A percentile compares a stretch with the other conserved stretches of the same genome.
These are phyloP conservation scores for Arctostaphylos glauca DNA, from an alignment of 148 eudicot genomes.

Conservation along the genomic window DNA sequence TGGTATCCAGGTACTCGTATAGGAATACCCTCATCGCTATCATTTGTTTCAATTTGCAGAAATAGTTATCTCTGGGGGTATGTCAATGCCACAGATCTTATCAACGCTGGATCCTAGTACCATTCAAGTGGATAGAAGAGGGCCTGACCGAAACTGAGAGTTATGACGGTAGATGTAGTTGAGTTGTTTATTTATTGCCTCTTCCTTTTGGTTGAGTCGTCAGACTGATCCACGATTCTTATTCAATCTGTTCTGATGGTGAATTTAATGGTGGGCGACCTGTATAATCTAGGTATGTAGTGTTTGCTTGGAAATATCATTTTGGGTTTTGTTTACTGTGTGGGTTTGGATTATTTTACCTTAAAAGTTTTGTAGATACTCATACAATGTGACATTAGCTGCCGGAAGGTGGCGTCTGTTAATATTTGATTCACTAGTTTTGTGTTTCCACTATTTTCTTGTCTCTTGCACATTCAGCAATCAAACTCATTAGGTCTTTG, in stretches of 20 bases:
- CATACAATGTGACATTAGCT: not conserved
- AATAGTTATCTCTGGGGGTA: constrained; percentile 92
- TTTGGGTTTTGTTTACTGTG: not conserved
- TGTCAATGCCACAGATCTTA: constrained; percentile 95
- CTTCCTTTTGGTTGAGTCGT: constrained; percentile 1
- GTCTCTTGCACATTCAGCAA: not conserved
- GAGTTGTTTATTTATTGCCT: constrained; percentile 12
- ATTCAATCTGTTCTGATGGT: constrained; percentile 11
- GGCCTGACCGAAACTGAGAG: constrained; percentile 54
- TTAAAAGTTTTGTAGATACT: not conserved
- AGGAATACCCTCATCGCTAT: not conserved
- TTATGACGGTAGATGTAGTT: constrained; percentile 16
- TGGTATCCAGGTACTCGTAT: not conserved
- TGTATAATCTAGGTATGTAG: constrained; percentile 14
- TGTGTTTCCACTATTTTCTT: not conserved
- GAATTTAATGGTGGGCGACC: not conserved
- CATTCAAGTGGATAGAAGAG: constrained; percentile 51
- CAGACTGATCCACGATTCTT: not conserved
- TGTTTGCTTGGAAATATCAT: constrained; percentile 14
- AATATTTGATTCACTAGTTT: not conserved
- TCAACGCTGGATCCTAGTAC: constrained; percentile 58
- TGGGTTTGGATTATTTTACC: constrained; percentile 6
- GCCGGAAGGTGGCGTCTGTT: not conserved
- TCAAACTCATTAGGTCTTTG: not conserved
- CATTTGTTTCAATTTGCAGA: constrained; percentile 46